Evolutionary conservation across 2,329 filamentous ascomycete genomes (phyloP), one percentile per base, ranked within the genome.

Genomic region (Didymella arachidicola): DNA sequence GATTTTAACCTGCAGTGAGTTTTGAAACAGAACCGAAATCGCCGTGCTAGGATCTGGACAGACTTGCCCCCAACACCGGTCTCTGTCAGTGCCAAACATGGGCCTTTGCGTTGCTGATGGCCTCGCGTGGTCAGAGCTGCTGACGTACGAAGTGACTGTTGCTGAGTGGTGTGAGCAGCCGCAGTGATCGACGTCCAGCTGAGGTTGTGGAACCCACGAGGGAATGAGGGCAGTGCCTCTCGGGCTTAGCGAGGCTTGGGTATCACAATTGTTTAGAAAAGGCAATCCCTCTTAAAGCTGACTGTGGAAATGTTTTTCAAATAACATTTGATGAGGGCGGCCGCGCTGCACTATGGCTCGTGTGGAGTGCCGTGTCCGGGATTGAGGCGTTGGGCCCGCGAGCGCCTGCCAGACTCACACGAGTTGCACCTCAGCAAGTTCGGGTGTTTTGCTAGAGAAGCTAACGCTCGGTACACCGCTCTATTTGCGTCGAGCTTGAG

Each of bases 371-470:
- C 34, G 32, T 41, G 50, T 38, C 45, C 50, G 34, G 41, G 34
- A 26, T 6, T 30, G 45, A 26, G 39, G 50, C 45, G 27, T 50
- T 49, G 38, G 51, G 25, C 26, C 41, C 27, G 43, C 42, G 39
- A 39, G 50, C 56, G 18, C 50, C 50, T 59, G 56, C 51, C 50
- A 53, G 41, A 53, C 39, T 54, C 34, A 50, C 50, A 54, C 50
- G 22, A 46, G 14, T 45, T 50, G 41, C 45, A 32, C 49, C 30
- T 39, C 30, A 32, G 38, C 32, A 32, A 38, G 27, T 45, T 29
- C 46, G 56, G 50, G 26, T 45, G 56, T 54, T 59, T 59, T 45
- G 45, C 56, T 50, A 59, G 41, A 50, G 45, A 32, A 54, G 45
- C 7, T 36, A 50, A 46, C 50, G 50, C 32, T 52, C 50, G 56